Base-by-base conservation (phyloP, 140 eudicot species). In the Bidens hawaiensis region DNA sequence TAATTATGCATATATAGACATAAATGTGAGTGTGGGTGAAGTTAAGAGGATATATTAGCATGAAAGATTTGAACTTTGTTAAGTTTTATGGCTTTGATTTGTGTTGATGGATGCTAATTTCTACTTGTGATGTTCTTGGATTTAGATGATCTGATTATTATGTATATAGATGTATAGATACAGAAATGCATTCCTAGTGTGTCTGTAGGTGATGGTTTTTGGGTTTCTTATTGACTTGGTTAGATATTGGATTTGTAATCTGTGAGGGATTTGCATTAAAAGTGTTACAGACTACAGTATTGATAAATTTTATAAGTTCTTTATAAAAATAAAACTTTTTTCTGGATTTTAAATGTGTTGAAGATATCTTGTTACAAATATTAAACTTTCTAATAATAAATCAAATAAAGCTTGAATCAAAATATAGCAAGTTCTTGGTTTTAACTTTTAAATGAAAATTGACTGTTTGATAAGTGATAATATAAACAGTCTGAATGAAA, bases 51-150 rank as follows among this genome's bases (percentile, higher is more conserved):
- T n/a, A n/a, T n/a, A n/a, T n/a, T n/a, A n/a, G n/a, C n/a, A n/a
- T n/a, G n/a, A n/a, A n/a, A n/a, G n/a, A n/a, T n/a, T n/a, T n/a
- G n/a, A n/a, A n/a, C n/a, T n/a, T n/a, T n/a, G n/a, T n/a, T n/a
- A n/a, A n/a, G n/a, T n/a, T n/a, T n/a, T n/a, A n/a, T n/a, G n/a
- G n/a, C n/a, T n/a, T n/a, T n/a, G n/a, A n/a, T n/a, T n/a, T n/a
- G n/a, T n/a, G n/a, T n/a, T n/a, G n/a, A n/a, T n/a, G n/a, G n/a
- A n/a, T n/a, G n/a, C n/a, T n/a, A n/a, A n/a, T n/a, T n/a, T n/a
- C n/a, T n/a, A n/a, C n/a, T 28, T 56, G 15, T 58, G 28, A 58
- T 17, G 28, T 33, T 33, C 47, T 58, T 58, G 17, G 64, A 33
- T 33, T 24, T 58, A 11, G 16, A 17, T 53, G 43, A 56, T 2